phyloP scores from a whole-genome alignment of 2,329 filamentous ascomycete genomes.

The Sporothrix phasma region DNA sequence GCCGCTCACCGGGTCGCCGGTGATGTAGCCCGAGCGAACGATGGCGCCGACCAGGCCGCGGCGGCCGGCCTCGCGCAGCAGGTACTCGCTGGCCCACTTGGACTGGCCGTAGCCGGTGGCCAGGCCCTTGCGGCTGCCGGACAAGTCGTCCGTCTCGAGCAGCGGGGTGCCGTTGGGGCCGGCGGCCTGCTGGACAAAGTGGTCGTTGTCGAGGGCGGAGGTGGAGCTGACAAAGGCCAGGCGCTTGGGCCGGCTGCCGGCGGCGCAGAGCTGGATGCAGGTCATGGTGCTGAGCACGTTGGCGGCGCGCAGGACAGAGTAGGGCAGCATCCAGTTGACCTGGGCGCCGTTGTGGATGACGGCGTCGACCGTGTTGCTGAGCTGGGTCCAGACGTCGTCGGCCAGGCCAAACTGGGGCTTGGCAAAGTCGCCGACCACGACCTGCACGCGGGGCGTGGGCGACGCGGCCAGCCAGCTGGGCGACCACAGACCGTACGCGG shows the following conservation, averaged over 20 bases:
- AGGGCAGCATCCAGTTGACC: constrained; percentile 74
- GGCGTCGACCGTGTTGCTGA: constrained; percentile 59
- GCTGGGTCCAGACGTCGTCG: constrained; percentile 50
- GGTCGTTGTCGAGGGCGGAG: constrained; percentile 67
- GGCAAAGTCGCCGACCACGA: constrained; percentile 63
- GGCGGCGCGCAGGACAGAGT: constrained; percentile 57
- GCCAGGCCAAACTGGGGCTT: constrained; percentile 65
- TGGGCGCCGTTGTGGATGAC: constrained; percentile 75
- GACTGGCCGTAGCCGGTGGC: constrained; percentile 83
- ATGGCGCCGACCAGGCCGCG: constrained; percentile 68
- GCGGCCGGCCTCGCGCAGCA: constrained; percentile 68
- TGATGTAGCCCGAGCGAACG: constrained; percentile 75
- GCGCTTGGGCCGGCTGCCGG: constrained; percentile 61
- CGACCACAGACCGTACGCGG: constrained; percentile 72
- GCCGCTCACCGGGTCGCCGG: constrained; percentile 61
- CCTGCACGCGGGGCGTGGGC: constrained; percentile 42
- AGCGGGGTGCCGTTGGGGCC: constrained; percentile 54
- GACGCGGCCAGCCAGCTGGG: constrained; percentile 19
- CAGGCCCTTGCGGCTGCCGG: constrained; percentile 65
- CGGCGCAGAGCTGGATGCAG: constrained; percentile 62
- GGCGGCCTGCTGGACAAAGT: constrained; percentile 60
- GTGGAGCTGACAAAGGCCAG: constrained; percentile 79
- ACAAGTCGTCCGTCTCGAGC: constrained; percentile 66
- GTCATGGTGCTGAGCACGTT: constrained; percentile 81
- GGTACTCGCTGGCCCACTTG: constrained; percentile 68